These are phyloP conservation scores for Trichoderma reesei DNA, from an alignment of 495 filamentous ascomycete species.

Conservation along the genomic window DNA sequence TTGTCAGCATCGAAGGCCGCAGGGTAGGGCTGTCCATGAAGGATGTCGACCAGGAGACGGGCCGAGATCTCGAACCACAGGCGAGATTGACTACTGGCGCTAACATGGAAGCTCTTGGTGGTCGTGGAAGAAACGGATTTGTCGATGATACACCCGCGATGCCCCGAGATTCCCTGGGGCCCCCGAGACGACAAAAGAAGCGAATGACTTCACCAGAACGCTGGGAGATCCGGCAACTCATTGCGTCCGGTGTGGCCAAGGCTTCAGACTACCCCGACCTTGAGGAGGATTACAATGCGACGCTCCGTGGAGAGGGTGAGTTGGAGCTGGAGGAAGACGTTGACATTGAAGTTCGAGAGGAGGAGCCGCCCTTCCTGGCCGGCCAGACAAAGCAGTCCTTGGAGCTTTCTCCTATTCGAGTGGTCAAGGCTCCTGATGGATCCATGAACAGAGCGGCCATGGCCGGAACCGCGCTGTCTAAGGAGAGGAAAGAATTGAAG, in stretches of 20 bases:
- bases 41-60: conserved; percentile 87
- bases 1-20: conserved; percentile 71
- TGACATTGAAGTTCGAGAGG: conserved; percentile 92
- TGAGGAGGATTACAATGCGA: conserved; percentile 87
- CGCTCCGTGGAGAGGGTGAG: conserved; percentile 71
- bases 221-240: conserved; percentile 95
- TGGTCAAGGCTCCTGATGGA: conserved; percentile 95
- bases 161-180: conserved; percentile 11
- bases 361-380: conserved; percentile 91
- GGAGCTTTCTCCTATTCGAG: conserved; percentile 87
- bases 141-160: conserved; percentile 3
- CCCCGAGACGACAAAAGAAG: conserved; percentile 56
- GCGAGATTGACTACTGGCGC: conserved; percentile 80
- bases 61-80: conserved; percentile 73
- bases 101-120: conserved; percentile 75
- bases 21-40: conserved; percentile 91
- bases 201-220: conserved; percentile 90
- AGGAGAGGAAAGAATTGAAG: conserved; percentile 77
- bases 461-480: conserved; percentile 81
- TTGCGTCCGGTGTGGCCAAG: conserved; percentile 85
- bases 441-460: conserved; percentile 92
- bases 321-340: conserved; percentile 96
- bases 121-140: conserved; percentile 47
- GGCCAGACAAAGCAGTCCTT: conserved; percentile 94
- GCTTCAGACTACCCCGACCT: conserved; percentile 89